Base-by-base conservation (phyloP, 345 rosid genomes). In the Ceriops tagal region DNA sequence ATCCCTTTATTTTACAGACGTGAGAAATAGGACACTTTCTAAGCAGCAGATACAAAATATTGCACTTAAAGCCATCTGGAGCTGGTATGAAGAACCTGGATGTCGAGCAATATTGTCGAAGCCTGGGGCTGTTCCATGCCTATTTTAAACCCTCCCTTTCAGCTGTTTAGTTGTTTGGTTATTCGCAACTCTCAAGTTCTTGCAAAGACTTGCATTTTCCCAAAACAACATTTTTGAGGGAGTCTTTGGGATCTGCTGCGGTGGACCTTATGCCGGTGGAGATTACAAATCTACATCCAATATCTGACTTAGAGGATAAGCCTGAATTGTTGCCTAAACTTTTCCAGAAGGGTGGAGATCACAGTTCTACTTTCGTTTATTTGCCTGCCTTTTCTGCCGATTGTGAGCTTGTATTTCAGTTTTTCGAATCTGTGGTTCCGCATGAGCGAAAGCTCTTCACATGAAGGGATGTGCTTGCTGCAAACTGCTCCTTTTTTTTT, bases 121-220 rank as follows among this genome's bases (percentile, higher is more conserved):
- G 60, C 4, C 34, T 20, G 8, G 51, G 30, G 16, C 58, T 68
- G 9, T 74, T 71, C 61, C 63, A 75, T 28, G 81, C 81, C 58
- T 57, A 74, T 74, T 70, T 78, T 62, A 69, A 70, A 67, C 81
- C 81, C 64, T 70, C 34, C 32, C 78, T 78, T 19, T 78, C 81
- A 58, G 81, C 76, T 35, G 26, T 78, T 70, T 78, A 74, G 52
- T 71, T 74, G 59, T 67, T 71, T 71, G 62, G 58, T 43, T 58
- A 53, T 58, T 51, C 79, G 9, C 27, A 35, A 20, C 67, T 32
- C 37, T 62, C 64, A 13, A 58, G 70, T 52, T 30, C 62, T 64
- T 43, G 20, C 52, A 64, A 16, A 1, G 37, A 34, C 37, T 34
- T 34, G 37, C 37, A 34, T 34, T 34, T 34, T 34, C 37, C 37